Evolutionary conservation across 192 early-diverging fungal genomes (phyloP), one percentile per base, ranked within the genome.

Genomic region (Ambispora gerdemannii): DNA sequence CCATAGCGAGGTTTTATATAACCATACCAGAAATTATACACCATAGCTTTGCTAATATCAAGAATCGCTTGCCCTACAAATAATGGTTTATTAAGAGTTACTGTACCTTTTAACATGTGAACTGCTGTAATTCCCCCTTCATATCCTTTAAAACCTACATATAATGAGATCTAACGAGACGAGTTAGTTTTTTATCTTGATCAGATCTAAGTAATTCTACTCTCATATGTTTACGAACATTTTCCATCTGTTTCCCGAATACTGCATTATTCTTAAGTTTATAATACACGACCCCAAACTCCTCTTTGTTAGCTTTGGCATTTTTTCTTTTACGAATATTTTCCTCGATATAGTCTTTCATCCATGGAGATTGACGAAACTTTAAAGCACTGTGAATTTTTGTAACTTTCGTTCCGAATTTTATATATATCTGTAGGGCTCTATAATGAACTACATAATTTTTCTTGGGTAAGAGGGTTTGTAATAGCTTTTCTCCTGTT

Each of bases 221-320:
- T 67, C 50, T 67, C 64, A 67, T 67, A 50, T 50, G 43, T 51
- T 50, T 67, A 17, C 64, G 43, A 8, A 66, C 63, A 50, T 50
- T 66, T 35, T 66, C 49, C 63, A 67, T 66, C 19, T 67, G 64
- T 33, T 67, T 67, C 2, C 64, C 64, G 52, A 67, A 67, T 1
- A 67, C 43, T 6, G 50, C 47, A 67, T 67, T 67, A 51, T 67
- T 67, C 33, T 67, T 67, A 51, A 67, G 49, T n/a, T 64, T 64
- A 28, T 64, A 64, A 47, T 64, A 64, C 38, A 64, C 49, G 0
- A 67, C 64, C 3, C 50, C 64, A n/a, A 67, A 67, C 19, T 66
- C 50, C 2, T 67, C 64, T n/a, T 25, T 25, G 52, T 27, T 52
- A 1, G 64, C 64, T 51, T 66, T 66, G n/a, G 64, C 64, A 10